Evolutionary conservation across 139 green algal species (phyloP).

Genomic region (Closterium sp.): DNA sequence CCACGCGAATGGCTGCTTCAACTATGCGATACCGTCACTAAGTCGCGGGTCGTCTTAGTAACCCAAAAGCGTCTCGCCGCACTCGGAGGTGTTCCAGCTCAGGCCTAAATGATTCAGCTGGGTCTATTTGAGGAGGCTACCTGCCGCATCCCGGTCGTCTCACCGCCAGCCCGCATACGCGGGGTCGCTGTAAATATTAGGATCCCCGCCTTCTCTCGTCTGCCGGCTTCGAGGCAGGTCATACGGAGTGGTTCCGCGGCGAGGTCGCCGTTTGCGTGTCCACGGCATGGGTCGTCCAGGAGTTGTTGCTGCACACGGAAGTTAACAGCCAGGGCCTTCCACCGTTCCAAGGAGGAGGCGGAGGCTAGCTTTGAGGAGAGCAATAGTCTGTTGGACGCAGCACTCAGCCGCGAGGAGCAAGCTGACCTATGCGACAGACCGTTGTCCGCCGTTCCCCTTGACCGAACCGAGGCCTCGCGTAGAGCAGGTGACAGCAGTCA

Average conservation of each 20-base stretch:
- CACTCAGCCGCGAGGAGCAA: background rate
- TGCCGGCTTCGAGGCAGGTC: background rate
- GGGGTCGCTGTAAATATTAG: background rate
- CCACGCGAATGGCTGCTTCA: background rate
- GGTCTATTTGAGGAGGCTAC: background rate
- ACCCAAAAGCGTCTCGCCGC: background rate
- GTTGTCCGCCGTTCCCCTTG: background rate
- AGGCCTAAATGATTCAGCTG: background rate
- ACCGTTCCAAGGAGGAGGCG: background rate
- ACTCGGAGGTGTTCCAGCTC: background rate
- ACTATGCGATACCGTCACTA: background rate
- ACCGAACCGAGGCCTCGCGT: background rate
- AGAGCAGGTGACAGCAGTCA: background rate
- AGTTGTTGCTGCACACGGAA: background rate
- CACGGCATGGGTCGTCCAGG: background rate
- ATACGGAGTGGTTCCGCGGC: background rate
- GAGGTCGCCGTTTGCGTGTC: background rate
- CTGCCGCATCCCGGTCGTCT: background rate
- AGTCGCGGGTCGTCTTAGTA: background rate
- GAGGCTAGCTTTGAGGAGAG: background rate
- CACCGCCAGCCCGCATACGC: background rate
- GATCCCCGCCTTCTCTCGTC: background rate
- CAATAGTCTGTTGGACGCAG: background rate
- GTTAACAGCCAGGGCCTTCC: background rate
- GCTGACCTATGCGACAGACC: background rate